Percentiles rank a stretch among this genome's conserved stretches.
Conservation (phyloP, 192 early-diverging fungal species). For the Chytriomyces hyalinus region DNA sequence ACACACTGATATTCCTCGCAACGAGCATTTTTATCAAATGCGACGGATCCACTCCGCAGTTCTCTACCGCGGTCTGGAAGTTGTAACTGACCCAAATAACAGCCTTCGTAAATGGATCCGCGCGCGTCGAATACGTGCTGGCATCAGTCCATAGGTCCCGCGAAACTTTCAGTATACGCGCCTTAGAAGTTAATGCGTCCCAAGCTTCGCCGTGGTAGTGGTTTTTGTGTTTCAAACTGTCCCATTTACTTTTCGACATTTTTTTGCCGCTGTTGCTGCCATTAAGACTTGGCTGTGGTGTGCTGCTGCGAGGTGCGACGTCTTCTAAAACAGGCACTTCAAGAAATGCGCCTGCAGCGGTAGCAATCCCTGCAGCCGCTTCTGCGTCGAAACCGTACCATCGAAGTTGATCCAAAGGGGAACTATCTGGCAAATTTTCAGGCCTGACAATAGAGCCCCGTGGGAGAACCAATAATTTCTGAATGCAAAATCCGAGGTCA, state of each 20-base stretch:
- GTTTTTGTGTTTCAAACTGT: neutral
- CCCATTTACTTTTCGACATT: neutral
- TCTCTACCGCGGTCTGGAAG: neutral
- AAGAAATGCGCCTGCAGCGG: neutral
- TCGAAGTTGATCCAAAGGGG: neutral
- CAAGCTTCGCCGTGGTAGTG: neutral
- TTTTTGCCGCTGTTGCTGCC: neutral
- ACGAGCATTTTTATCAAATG: neutral
- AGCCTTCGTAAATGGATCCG: neutral
- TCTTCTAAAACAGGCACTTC: too few species aligned
- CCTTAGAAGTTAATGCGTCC: neutral
- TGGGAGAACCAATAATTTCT: neutral
- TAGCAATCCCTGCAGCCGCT: neutral
- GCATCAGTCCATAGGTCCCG: neutral
- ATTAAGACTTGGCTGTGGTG: neutral
- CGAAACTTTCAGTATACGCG: neutral
- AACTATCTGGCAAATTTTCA: neutral
- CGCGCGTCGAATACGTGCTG: too few species aligned
- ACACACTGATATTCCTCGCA: neutral
- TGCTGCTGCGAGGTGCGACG: neutral
- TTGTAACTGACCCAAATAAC: neutral
- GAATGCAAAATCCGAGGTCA: neutral
- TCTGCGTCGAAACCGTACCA: neutral
- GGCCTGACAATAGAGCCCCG: slow-evolving; percentile 1
- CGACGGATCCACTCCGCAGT: neutral